A percentile compares a stretch with the other conserved stretches of the same genome.
Conservation (phyloP, 495 filamentous ascomycete genomes). For the Copromyces sp. region DNA sequence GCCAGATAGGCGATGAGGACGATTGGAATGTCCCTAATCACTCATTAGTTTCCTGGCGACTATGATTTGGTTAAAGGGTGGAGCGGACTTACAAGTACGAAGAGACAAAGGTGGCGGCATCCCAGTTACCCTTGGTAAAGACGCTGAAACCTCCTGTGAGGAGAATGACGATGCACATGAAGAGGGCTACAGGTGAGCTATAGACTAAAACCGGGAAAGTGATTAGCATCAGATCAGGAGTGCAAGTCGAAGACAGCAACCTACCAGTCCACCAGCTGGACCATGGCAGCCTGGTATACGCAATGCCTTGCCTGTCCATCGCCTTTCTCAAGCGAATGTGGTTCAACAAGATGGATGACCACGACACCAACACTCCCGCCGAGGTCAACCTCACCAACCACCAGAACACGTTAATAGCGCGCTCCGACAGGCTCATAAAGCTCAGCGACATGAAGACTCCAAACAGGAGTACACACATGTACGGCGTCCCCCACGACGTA, state of each 20-base stretch:
- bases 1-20: constrained; percentile 40
- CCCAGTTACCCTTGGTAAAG: constrained; percentile 40
- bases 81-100: constrained; percentile 35
- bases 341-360: constrained; percentile 38
- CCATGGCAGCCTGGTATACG: constrained; percentile 29
- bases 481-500: constrained; percentile 51
- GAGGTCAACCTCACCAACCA: constrained; percentile 51
- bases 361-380: constrained; percentile 44
- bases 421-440: constrained; percentile 47
- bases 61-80: accelerated
- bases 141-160: constrained; percentile 38
- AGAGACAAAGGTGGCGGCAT: constrained; percentile 35
- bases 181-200: constrained; percentile 27
- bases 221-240: neutral
- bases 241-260: neutral
- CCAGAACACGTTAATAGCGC: constrained; percentile 49
- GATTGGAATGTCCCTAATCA: constrained; percentile 42
- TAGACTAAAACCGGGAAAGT: constrained; percentile 11
- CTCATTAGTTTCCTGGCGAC: neutral
- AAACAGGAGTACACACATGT: constrained; percentile 44
- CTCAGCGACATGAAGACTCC: constrained; percentile 45
- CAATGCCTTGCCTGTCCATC: constrained; percentile 33
- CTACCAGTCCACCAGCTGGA: constrained; percentile 33
- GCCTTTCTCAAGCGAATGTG: constrained; percentile 37
- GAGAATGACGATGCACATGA: constrained; percentile 37